Base-by-base conservation (phyloP, 2,329 filamentous ascomycete species). In the Plectosphaerella plurivora region DNA sequence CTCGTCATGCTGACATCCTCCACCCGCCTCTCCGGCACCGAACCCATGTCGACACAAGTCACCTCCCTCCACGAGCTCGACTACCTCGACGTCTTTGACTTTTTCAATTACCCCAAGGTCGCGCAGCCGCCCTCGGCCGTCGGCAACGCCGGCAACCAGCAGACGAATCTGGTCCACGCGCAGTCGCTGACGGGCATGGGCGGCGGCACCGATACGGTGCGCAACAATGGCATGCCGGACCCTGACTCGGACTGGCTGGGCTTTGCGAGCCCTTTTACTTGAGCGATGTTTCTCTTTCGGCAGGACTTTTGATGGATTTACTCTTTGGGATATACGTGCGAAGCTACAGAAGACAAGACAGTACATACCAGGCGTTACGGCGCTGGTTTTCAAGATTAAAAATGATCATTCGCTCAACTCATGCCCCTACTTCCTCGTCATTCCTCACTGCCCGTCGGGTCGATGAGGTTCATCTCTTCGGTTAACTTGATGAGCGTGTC, bases 21-120 rank as follows among this genome's bases (percentile, higher is more conserved):
- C 7, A 65, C 63, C 0, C 64, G 71, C 15, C 67, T 61, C 10
- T 72, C 71, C 0, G 68, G 68, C 3, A 36, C 72, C 1, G 70
- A 74, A 24, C 66, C 64, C 4, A 71, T 68, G 5, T 69, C 69
- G 15, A 69, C 70, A 0, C 70, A 71, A 42, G 58, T 64, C 2
- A 68, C 69, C 4, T 68, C 72, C 0, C 62, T 71, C 5, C 67
- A 62, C 54, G 72, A 75, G 52, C 62, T 75, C 3, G 73, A 75
- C 53, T 70, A 68, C 45, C 72, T 75, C 18, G 72, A 75, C 24
- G 64, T 75, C 3, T 75, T 75, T 45, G 72, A 74, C 56, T 75
- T 75, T 52, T 75, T 75, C 60, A 73, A 74, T 22, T 72, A 69
- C 42, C 72, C 72, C 12, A 69, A 68, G 16, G 52, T 69, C 1